Conservation (phyloP, 768 basidiomycete species). For the Podaxis carcinomalis region DNA sequence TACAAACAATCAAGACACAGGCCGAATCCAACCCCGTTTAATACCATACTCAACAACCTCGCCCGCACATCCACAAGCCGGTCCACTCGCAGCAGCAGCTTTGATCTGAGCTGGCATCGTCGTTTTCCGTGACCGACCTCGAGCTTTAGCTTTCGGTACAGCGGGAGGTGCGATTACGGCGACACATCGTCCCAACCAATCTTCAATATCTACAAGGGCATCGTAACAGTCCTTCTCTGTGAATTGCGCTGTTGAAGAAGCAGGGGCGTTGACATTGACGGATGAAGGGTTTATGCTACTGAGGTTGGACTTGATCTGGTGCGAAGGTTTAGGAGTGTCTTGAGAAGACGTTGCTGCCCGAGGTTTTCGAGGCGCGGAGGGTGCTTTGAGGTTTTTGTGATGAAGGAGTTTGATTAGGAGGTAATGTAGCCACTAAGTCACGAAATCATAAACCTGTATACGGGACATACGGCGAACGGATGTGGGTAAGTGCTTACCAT, state of each 20-base stretch:
- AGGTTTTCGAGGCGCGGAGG: slow-evolving; percentile 38
- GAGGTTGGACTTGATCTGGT: background rate
- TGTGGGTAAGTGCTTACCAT: slow-evolving; percentile 52
- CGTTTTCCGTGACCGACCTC: slow-evolving; percentile 34
- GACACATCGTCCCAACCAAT: slow-evolving; percentile 46
- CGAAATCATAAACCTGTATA: slow-evolving; percentile 4
- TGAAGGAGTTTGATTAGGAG: slow-evolving; percentile 68
- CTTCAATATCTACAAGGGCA: slow-evolving; percentile 64
- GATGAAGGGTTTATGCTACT: too few relatives aligned
- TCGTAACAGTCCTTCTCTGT: slow-evolving; percentile 68
- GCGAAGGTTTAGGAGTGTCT: slow-evolving; percentile 10
- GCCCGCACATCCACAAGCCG: slow-evolving; percentile 52
- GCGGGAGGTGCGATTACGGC: slow-evolving; percentile 24
- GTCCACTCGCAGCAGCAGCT: slow-evolving; percentile 17
- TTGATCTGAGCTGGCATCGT: slow-evolving; percentile 4
- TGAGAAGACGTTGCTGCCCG: slow-evolving; percentile 32
- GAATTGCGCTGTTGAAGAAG: slow-evolving; percentile 31
- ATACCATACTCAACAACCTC: slow-evolving; percentile 61
- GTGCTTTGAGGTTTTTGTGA: slow-evolving; percentile 62
- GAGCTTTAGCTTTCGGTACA: slow-evolving; percentile 22
- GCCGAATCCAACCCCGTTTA: slow-evolving; percentile 57
- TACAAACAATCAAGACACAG: slow-evolving; percentile 10
- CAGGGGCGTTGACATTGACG: background rate
- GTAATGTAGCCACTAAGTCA: slow-evolving; percentile 83
- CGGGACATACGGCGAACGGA: background rate